Conservation (phyloP, 2,329 filamentous ascomycete genomes). For the Pseudogymnoascus sp. region DNA sequence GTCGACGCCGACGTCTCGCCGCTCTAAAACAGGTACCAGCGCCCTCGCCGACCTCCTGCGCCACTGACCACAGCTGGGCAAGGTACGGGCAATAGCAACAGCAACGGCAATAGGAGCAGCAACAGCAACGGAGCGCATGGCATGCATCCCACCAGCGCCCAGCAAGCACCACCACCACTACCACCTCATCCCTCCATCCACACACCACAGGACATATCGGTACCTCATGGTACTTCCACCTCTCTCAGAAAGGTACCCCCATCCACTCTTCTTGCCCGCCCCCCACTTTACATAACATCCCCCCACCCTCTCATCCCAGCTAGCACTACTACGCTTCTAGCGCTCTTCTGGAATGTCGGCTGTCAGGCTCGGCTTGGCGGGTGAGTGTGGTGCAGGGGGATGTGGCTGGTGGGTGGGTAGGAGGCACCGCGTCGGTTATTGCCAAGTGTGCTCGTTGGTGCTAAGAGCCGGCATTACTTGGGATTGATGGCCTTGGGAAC, state of each 20-base stretch:
- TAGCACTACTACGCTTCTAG: neutral
- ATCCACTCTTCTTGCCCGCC: neutral
- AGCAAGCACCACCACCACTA: neutral
- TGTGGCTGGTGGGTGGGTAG: neutral
- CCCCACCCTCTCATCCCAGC: neutral
- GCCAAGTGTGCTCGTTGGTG: neutral
- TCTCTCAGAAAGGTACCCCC: neutral
- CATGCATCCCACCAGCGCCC: neutral
- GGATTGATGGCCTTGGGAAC: too few species aligned
- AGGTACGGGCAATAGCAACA: neutral
- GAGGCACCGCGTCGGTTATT: neutral
- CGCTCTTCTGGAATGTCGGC: neutral
- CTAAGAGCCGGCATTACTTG: neutral
- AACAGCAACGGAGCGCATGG: neutral
- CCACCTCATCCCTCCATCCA: neutral
- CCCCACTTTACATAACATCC: neutral
- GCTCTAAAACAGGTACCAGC: neutral
- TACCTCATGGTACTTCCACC: neutral
- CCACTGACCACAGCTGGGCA: neutral
- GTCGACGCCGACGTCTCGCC: neutral
- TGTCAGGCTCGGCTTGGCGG: neutral
- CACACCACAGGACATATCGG: neutral
- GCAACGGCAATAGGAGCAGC: neutral
- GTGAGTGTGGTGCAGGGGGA: neutral
- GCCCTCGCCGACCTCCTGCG: neutral